A percentile compares a stretch with the other conserved stretches of the same genome.
phyloP scores from a whole-genome alignment of 2,329 filamentous ascomycete species.

The Alternaria infectoria region DNA sequence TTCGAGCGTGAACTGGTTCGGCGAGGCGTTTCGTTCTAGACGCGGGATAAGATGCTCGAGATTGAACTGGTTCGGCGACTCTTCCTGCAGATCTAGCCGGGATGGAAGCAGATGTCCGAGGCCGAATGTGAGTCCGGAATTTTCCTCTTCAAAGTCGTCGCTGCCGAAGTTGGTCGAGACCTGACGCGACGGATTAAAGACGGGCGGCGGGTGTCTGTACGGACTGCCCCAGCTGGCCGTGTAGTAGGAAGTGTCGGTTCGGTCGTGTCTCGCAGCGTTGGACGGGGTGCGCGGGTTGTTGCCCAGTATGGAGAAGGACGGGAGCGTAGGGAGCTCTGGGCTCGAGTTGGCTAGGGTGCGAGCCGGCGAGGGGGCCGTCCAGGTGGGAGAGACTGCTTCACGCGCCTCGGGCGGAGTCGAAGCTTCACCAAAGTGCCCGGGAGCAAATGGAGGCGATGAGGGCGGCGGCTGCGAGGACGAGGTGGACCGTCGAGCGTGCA shows the following conservation, averaged over 20 bases:
- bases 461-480: constrained; percentile 41
- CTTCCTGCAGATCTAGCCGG: constrained; percentile 38
- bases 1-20: constrained; percentile 47
- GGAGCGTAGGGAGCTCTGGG: constrained; percentile 50
- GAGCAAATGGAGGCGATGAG: constrained; percentile 45
- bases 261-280: constrained; percentile 40
- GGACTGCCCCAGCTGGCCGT: constrained; percentile 93
- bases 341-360: constrained; percentile 51
- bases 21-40: constrained; percentile 40
- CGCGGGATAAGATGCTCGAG: constrained; percentile 49
- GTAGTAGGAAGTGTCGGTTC: constrained; percentile 61
- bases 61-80: constrained; percentile 45
- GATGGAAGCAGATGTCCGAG: constrained; percentile 49
- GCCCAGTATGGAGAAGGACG: constrained; percentile 41
- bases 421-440: constrained; percentile 31
- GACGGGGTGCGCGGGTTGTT: constrained; percentile 44
- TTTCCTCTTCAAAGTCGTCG: constrained; percentile 48
- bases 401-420: constrained; percentile 28
- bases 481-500: constrained; percentile 48
- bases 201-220: constrained; percentile 71
- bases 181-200: constrained; percentile 37
- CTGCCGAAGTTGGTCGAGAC: constrained; percentile 41
- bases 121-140: constrained; percentile 47
- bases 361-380: constrained; percentile 49
- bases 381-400: constrained; percentile 41